phyloP scores from a whole-genome alignment of 2,329 filamentous ascomycete species.

The Pseudogymnoascus sp. region DNA sequence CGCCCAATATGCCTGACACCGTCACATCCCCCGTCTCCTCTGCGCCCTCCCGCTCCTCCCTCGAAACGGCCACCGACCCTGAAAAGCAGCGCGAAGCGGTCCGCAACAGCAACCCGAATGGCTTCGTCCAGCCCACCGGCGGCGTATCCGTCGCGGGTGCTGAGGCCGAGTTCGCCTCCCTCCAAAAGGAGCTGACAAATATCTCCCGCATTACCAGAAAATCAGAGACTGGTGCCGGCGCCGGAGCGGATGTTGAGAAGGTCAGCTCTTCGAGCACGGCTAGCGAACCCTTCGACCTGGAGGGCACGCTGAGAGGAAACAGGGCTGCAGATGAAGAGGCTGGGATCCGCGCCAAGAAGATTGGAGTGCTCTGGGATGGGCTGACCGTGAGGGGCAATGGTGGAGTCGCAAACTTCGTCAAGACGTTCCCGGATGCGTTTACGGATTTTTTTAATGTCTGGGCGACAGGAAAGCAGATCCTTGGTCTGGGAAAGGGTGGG shows the following conservation, averaged over 20 bases:
- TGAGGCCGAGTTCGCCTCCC: conserved; percentile 61
- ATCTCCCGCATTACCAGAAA: conserved; percentile 45
- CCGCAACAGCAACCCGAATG: conserved; percentile 41
- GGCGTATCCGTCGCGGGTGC: conserved; percentile 60
- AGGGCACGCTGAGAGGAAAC: conserved; percentile 63
- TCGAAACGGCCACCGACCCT: background rate
- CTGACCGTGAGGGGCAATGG: conserved; percentile 70
- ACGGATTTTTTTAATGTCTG: conserved; percentile 50
- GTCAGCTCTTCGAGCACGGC: conserved; percentile 36
- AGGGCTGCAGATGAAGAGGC: conserved; percentile 63
- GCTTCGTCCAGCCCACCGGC: conserved; percentile 30
- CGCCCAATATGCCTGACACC: background rate
- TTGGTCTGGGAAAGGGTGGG: conserved; percentile 45
- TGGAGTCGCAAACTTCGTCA: conserved; percentile 61
- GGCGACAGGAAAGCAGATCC: conserved; percentile 44
- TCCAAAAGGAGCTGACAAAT: conserved; percentile 53
- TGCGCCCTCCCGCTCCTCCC: background rate
- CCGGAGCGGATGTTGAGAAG: conserved; percentile 52
- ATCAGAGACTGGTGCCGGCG: conserved; percentile 38
- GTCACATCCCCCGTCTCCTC: background rate
- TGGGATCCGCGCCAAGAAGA: conserved; percentile 72
- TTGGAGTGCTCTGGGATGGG: conserved; percentile 71
- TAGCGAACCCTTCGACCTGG: conserved; percentile 61
- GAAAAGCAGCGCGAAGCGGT: conserved; percentile 30
- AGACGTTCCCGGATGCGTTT: conserved; percentile 65